These are phyloP conservation scores for Phytophthora citrophthora DNA, from an alignment of 352 stramenopile genomes.

Conservation along the genomic window DNA sequence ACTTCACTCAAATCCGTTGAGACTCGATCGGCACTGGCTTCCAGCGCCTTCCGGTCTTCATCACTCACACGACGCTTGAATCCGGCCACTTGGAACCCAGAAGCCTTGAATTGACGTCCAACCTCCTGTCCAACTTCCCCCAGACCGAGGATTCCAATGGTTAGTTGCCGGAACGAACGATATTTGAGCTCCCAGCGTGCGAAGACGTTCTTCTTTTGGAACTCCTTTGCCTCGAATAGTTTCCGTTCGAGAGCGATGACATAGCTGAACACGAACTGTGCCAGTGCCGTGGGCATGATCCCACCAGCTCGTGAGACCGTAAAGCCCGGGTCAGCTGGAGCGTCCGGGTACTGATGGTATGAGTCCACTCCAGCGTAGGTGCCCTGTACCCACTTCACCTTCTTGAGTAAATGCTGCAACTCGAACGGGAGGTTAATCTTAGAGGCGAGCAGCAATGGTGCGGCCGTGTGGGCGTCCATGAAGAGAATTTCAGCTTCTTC, in stretches of 20 bases:
- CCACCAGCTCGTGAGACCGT: constrained; percentile 54
- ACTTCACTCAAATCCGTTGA: constrained; percentile 55
- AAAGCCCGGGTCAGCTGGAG: constrained; percentile 34
- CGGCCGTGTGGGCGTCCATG: constrained; percentile 42
- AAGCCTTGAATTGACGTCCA: constrained; percentile 50
- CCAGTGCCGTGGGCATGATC: constrained; percentile 58
- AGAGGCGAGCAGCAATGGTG: constrained; percentile 40
- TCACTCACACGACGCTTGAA: constrained; percentile 66
- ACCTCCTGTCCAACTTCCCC: constrained; percentile 71
- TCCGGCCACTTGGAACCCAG: constrained; percentile 64
- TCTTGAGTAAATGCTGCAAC: constrained; percentile 48
- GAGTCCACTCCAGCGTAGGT: constrained; percentile 62
- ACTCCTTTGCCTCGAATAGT: constrained; percentile 45
- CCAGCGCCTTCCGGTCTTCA: constrained; percentile 18
- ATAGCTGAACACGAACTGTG: constrained; percentile 58
- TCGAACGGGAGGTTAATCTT: constrained; percentile 42
- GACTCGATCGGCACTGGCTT: constrained; percentile 42
- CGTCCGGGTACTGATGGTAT: constrained; percentile 40
- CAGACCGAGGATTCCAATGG: constrained; percentile 63
- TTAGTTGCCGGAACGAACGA: constrained; percentile 48
- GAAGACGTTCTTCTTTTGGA: constrained; percentile 40
- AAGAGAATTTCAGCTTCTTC: constrained; percentile 37
- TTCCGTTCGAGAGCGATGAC: constrained; percentile 53
- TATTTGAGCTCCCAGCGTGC: constrained; percentile 47
- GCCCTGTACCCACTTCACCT: constrained; percentile 59